Evolutionary conservation across 768 basidiomycete species (phyloP).

Genomic region (Agrocybe praecox): DNA sequence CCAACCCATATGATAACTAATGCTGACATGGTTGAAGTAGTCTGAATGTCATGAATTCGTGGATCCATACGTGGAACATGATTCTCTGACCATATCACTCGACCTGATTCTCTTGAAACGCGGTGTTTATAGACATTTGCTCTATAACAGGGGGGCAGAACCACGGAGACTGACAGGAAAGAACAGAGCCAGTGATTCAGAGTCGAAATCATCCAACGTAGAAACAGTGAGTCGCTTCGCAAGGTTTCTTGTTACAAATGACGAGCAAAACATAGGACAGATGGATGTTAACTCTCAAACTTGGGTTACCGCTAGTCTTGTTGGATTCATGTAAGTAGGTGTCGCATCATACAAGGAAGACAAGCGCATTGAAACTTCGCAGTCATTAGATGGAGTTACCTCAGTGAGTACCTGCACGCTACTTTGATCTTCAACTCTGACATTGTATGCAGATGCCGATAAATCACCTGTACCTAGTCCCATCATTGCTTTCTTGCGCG

Average conservation of each 20-base stretch:
- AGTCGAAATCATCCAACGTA: background rate
- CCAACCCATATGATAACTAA: background rate
- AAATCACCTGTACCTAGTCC: constrained; percentile 52
- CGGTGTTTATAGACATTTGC: constrained; percentile 78
- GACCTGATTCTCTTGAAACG: constrained; percentile 84
- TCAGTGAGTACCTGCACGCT: constrained; percentile 40
- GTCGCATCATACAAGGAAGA: constrained; percentile 1
- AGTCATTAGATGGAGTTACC: constrained; percentile 83
- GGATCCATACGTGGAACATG: constrained; percentile 89
- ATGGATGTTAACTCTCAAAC: constrained; percentile 58
- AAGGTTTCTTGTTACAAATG: background rate
- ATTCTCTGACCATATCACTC: constrained; percentile 68
- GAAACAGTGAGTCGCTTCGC: background rate
- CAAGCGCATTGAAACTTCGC: background rate
- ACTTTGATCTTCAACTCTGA: background rate
- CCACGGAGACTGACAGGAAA: constrained; percentile 60
- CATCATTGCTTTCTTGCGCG: constrained; percentile 50
- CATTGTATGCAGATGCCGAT: background rate
- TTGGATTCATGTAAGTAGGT: constrained; percentile 66
- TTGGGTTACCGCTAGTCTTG: constrained; percentile 60
- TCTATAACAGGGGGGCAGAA: constrained; percentile 77
- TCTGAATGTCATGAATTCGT: constrained; percentile 66
- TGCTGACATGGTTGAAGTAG: constrained; percentile 33
- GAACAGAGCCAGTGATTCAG: constrained; percentile 17
- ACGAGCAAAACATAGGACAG: constrained; percentile 42